Evolutionary conservation across 257 asterid species (phyloP), one percentile per base, ranked within the genome.

Genomic region (Lantana camara): DNA sequence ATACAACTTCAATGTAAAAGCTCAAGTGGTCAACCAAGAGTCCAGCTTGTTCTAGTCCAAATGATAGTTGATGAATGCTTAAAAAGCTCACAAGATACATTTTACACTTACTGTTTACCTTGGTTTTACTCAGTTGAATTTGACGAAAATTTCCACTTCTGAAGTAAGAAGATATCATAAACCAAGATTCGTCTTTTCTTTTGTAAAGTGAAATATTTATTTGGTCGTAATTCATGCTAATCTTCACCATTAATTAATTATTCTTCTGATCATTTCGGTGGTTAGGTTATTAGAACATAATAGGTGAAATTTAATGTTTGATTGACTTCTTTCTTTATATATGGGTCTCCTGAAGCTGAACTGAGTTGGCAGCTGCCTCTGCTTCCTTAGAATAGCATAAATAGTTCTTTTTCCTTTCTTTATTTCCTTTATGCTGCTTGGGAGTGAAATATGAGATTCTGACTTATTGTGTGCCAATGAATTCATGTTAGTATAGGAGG

Each of bases 401-500:
- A 53, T 29, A 23, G 19, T 12, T 15, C 22, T 53, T 32, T 53
- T 32, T 44, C 15, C 12, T 50, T 9, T 40, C 8, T 64, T 65
- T 55, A 9, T 16, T 35, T 69, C n/a, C 51, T 27, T 21, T 40
- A 68, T 52, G 60, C 19, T 70, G 70, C 50, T 40, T 10, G 29
- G 41, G 11, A 51, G 49, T 45, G 23, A 59, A 23, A 64, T 16
- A 15, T 52, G 42, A 61, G 58, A 27, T 59, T 41, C 70, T 68
- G 76, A 64, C 10, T 35, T 37, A 2, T 52, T 0, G 24, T 56
- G 17, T 30, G 47, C 57, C 38, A 46, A 44, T 46, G 53, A 57
- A 66, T 54, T 82, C 48, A 68, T 77, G 85, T 7, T 76, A 42
- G 60, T 69, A 72, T 35, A 94, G 99, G 99, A 94, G 79, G 95